Conservation (phyloP, 805 yeast genomes). For the Starmerella apicola region DNA sequence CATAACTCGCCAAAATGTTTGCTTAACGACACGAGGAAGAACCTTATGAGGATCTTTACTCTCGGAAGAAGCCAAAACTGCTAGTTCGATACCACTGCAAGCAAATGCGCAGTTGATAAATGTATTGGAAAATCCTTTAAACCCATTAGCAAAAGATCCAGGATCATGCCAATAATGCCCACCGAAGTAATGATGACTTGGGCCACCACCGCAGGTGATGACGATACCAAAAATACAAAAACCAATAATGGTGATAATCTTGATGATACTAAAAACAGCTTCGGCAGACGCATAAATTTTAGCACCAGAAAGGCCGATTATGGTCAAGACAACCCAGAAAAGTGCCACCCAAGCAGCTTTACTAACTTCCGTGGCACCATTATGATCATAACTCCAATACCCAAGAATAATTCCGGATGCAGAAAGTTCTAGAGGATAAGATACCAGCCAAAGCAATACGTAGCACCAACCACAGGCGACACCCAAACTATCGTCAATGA, state of each 20-base stretch:
- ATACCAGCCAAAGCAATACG: slow-evolving; percentile 45
- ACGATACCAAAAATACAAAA: slow-evolving; percentile 46
- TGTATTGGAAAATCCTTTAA: slow-evolving; percentile 53
- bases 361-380: slow-evolving; percentile 47
- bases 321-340: slow-evolving; percentile 38
- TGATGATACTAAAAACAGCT: slow-evolving; percentile 41
- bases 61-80: slow-evolving; percentile 68
- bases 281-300: slow-evolving; percentile 51
- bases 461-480: slow-evolving; percentile 60
- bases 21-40: slow-evolving; percentile 64
- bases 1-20: slow-evolving; percentile 71
- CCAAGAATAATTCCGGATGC: slow-evolving; percentile 44
- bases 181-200: slow-evolving; percentile 43
- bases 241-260: slow-evolving; percentile 43
- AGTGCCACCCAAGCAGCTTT: slow-evolving; percentile 42
- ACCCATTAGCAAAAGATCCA: slow-evolving; percentile 48
- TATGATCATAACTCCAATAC: slow-evolving; percentile 39
- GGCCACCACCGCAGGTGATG: slow-evolving; percentile 48
- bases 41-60: slow-evolving; percentile 53
- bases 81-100: slow-evolving; percentile 62
- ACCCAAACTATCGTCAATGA: slow-evolving; percentile 51
- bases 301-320: slow-evolving; percentile 40
- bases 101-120: slow-evolving; percentile 59
- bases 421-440: slow-evolving; percentile 50
- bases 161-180: slow-evolving; percentile 51